Evolutionary conservation across 176 grass and related monocot species (phyloP).

Genomic region (Guadua angustifolia): DNA sequence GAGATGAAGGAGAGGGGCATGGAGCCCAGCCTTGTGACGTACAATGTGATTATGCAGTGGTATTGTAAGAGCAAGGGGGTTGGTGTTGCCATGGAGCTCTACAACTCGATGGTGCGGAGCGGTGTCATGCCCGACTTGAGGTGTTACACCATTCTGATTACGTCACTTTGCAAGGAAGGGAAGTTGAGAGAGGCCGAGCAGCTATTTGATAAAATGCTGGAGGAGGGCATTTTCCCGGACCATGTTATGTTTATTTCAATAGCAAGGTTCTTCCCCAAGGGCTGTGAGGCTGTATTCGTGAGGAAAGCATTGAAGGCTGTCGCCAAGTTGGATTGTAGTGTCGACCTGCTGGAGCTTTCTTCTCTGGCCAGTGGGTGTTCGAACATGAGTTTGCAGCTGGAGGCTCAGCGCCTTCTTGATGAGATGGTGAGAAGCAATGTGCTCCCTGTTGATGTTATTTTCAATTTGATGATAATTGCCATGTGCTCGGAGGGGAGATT

Average conservation of each 20-base stretch:
- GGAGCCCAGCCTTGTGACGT: not conserved
- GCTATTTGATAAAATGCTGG: slow-evolving; percentile 7
- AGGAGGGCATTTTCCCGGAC: not conserved
- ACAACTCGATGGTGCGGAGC: not conserved
- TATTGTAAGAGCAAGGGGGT: slow-evolving; percentile 18
- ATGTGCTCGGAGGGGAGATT: slow-evolving; percentile 45
- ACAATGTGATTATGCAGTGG: slow-evolving; percentile 19
- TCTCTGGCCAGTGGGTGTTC: not conserved
- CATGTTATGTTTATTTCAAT: slow-evolving; percentile 28
- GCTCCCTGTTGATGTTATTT: slow-evolving; percentile 41
- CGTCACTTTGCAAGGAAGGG: not conserved
- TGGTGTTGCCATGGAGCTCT: slow-evolving; percentile 1
- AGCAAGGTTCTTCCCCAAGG: not conserved
- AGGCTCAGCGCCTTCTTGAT: slow-evolving; percentile 31
- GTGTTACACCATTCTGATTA: slow-evolving; percentile 20
- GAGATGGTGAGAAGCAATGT: slow-evolving; percentile 43
- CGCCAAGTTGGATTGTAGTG: slow-evolving; percentile 21
- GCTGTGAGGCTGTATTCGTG: not conserved
- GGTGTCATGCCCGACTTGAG: not conserved
- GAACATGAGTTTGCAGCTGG: slow-evolving; percentile 39
- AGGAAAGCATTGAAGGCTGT: slow-evolving; percentile 2
- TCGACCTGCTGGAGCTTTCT: slow-evolving; percentile 5
- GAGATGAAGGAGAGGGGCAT: not conserved
- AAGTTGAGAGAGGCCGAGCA: not conserved
- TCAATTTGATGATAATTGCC: slow-evolving; percentile 47